Evolutionary conservation across 1,284 basidiomycete genomes (phyloP).

Genomic region (Stygiomarasmius scandens): DNA sequence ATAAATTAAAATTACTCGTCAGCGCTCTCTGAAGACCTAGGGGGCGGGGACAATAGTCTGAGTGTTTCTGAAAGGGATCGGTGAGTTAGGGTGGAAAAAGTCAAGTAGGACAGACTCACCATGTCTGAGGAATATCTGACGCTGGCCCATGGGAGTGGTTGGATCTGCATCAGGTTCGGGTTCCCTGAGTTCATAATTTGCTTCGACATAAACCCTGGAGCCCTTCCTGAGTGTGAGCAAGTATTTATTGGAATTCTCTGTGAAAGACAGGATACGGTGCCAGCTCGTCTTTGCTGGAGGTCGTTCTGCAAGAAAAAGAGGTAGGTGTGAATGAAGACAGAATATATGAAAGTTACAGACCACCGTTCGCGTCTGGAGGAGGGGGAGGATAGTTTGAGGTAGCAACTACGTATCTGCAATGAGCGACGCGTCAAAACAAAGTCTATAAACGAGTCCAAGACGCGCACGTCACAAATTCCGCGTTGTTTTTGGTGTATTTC

Average conservation of each 20-base stretch:
- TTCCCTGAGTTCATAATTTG: conserved; percentile 73
- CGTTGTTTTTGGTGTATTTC: conserved; percentile 68
- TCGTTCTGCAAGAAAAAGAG: conserved; percentile 45
- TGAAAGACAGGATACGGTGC: conserved; percentile 77
- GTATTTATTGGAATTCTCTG: conserved; percentile 55
- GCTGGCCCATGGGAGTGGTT: conserved; percentile 65
- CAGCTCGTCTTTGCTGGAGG: conserved; percentile 60
- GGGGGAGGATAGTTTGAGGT: conserved; percentile 64
- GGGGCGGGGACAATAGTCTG: conserved; percentile 24
- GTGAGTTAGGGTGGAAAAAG: not conserved
- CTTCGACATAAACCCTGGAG: conserved; percentile 74
- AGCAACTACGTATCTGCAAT: conserved; percentile 65
- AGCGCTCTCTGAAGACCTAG: conserved; percentile 2
- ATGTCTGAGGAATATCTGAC: conserved; percentile 78
- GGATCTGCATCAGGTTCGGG: conserved; percentile 65
- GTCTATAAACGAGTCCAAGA: conserved; percentile 4
- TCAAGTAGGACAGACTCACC: conserved; percentile 46
- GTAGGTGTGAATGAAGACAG: conserved; percentile 1
- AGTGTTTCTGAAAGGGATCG: conserved; percentile 21
- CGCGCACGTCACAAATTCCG: conserved; percentile 75
- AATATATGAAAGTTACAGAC: conserved; percentile 38
- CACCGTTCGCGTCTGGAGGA: conserved; percentile 59
- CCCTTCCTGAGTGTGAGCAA: conserved; percentile 69
- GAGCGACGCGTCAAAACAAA: not conserved
- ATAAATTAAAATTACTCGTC: not conserved